These are phyloP conservation scores for Actinomucor elegans DNA, from an alignment of 371 early-diverging fungal species.

Conservation along the genomic window DNA sequence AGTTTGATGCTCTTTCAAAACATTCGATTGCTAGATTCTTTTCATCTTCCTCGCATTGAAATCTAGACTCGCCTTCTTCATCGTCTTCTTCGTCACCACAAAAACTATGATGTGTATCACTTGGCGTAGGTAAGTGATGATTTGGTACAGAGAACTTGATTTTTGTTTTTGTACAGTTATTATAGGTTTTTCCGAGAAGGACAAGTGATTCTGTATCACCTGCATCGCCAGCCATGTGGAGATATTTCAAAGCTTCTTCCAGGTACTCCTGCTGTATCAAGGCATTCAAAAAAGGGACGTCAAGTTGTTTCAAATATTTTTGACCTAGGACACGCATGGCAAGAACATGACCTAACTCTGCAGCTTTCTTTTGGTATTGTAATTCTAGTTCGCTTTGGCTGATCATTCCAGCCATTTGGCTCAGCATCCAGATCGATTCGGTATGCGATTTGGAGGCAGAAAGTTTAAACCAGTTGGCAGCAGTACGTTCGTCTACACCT, in stretches of 20 bases:
- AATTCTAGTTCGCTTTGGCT: slow-evolving; percentile 31
- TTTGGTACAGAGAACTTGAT: slow-evolving; percentile 13
- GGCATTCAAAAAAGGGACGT: slow-evolving; percentile 6
- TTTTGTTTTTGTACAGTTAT: slow-evolving; percentile 25
- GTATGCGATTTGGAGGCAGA: slow-evolving; percentile 34
- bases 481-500: slow-evolving; percentile 23
- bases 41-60: slow-evolving; percentile 31
- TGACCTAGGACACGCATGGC: slow-evolving; percentile 18
- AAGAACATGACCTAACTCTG: slow-evolving; percentile 27
- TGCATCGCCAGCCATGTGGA: slow-evolving; percentile 36
- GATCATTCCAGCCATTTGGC: slow-evolving; percentile 34
- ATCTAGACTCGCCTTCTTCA: slow-evolving; percentile 16
- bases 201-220: slow-evolving; percentile 44
- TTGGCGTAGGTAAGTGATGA: slow-evolving; percentile 19
- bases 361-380: slow-evolving; percentile 35
- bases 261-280: slow-evolving; percentile 24
- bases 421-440: slow-evolving; percentile 36
- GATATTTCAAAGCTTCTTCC: slow-evolving; percentile 31
- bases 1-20: slow-evolving; percentile 40
- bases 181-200: slow-evolving; percentile 26
- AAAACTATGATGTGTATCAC: neutral
- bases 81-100: slow-evolving; percentile 14
- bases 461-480: slow-evolving; percentile 33
- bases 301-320: slow-evolving; percentile 13
- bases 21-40: slow-evolving; percentile 32